Conservation (phyloP, 1,284 basidiomycete species). For the Phellinidium pouzarii region DNA sequence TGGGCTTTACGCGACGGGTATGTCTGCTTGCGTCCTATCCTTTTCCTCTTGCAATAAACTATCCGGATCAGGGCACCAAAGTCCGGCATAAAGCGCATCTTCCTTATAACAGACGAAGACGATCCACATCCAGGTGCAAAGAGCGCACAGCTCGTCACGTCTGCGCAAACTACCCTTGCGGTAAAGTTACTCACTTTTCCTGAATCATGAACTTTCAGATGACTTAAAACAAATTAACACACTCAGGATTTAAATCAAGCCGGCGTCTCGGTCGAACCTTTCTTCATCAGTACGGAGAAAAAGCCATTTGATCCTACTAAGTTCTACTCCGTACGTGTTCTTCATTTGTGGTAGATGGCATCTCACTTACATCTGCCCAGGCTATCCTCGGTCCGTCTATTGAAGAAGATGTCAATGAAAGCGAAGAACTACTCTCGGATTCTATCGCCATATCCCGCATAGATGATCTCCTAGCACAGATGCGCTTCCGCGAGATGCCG, state of each 20-base stretch:
- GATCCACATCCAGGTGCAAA: slow-evolving; percentile 43
- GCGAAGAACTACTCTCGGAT: slow-evolving; percentile 48
- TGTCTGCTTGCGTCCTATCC: slow-evolving; percentile 22
- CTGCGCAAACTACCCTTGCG: slow-evolving; percentile 62
- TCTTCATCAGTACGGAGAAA: slow-evolving; percentile 76
- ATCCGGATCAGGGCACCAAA: slow-evolving; percentile 60
- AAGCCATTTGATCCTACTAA: slow-evolving; percentile 68
- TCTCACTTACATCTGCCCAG: slow-evolving; percentile 29
- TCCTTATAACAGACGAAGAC: slow-evolving; percentile 91
- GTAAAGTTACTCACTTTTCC: slow-evolving; percentile 34
- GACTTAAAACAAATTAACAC: slow-evolving; percentile 14
- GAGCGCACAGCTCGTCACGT: slow-evolving; percentile 51
- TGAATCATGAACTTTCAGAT: not conserved
- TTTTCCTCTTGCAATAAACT: not conserved
- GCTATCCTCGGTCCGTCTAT: slow-evolving; percentile 51
- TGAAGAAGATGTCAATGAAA: slow-evolving; percentile 42
- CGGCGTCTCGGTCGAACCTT: slow-evolving; percentile 83
- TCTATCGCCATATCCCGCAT: slow-evolving; percentile 66
- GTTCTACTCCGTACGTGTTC: slow-evolving; percentile 74
- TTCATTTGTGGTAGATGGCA: not conserved
- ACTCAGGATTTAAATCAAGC: slow-evolving; percentile 74
- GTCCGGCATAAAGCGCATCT: slow-evolving; percentile 84
- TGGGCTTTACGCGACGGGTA: slow-evolving; percentile 84
- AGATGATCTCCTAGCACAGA: slow-evolving; percentile 75
- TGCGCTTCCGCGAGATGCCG: slow-evolving; percentile 79